Conservation (phyloP, 2,329 filamentous ascomycete genomes). For the Beauveria australis region DNA sequence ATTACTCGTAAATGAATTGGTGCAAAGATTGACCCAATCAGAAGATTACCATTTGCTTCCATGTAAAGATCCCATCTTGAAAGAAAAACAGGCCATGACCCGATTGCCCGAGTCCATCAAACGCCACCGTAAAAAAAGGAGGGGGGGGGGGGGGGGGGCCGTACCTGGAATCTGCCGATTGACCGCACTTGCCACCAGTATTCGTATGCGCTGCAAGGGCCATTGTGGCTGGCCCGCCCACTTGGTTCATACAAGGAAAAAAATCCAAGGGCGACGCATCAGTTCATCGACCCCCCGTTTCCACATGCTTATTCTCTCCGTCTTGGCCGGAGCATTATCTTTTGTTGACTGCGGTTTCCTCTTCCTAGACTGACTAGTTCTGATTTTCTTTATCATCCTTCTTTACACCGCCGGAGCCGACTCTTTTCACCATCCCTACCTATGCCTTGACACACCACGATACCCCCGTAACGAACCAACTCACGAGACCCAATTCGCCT, state of each 20-base stretch:
- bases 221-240: not conserved
- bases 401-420: not conserved
- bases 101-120: not conserved
- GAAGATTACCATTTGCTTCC: no score
- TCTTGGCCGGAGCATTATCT: not conserved
- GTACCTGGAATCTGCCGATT: constrained; percentile 6
- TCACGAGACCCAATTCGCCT: not conserved
- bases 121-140: not conserved
- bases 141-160: no score
- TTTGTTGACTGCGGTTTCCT: not conserved
- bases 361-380: not conserved
- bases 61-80: not conserved
- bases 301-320: constrained; percentile 7
- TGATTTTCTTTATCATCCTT: not conserved
- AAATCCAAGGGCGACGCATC: constrained; percentile 3
- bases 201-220: constrained; percentile 5
- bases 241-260: not conserved
- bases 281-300: constrained; percentile 10
- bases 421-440: not conserved
- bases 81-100: not conserved
- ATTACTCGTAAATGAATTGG: no score
- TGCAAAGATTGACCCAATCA: no score
- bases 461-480: not conserved
- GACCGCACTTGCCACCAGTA: not conserved
- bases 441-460: not conserved